Base-by-base conservation (phyloP, 2,329 filamentous ascomycete genomes). In the Pestalotiopsis sp. region DNA sequence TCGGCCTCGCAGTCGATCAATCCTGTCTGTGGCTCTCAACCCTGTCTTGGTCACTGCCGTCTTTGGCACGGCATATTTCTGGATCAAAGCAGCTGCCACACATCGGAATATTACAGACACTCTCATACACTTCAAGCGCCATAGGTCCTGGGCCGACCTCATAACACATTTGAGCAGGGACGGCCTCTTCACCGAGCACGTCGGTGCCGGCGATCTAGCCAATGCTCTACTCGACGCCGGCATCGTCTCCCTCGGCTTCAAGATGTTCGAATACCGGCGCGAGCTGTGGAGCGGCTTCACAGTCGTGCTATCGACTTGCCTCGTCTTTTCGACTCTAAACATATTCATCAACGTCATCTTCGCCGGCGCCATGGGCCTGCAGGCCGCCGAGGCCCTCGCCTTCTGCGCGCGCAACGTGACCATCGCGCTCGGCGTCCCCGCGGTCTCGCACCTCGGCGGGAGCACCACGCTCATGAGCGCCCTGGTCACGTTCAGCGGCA, bases 181-280 rank as follows among this genome's bases (percentile, higher is more conserved):
- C 39, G 5, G 73, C 2, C 52, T 62, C 1, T 62, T 62, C 17
- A 20, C 31, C 27, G 65, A 60, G 4, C 69, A 77, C 49, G 70
- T 79, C 14, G 77, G 77, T 3, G 75, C 77, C 6, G 77, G 77
- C 20, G 77, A 79, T 59, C 67, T 78, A 7, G 73, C 76, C 9
- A 69, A 70, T 9, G 70, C 74, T 1, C 66, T 79, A 11, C 67
- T 79, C 9, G 77, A 79, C 38, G 76, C 77, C 4, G 77, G 77
- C 11, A 77, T 79, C 38, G 72, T 75, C 27, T 76, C 73, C 45
- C 69, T 78, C 68, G 77, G 77, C 0, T 74, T 79, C 69, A 79
- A 79, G 70, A 78, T 79, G 74, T 79, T 76, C 69, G 77, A 79
- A 65, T 76, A 78, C 67, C 75, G 77, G 23, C 69, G 69, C n/a